phyloP scores from a whole-genome alignment of 805 yeast genomes.

The Jamesozyma piceae region DNA sequence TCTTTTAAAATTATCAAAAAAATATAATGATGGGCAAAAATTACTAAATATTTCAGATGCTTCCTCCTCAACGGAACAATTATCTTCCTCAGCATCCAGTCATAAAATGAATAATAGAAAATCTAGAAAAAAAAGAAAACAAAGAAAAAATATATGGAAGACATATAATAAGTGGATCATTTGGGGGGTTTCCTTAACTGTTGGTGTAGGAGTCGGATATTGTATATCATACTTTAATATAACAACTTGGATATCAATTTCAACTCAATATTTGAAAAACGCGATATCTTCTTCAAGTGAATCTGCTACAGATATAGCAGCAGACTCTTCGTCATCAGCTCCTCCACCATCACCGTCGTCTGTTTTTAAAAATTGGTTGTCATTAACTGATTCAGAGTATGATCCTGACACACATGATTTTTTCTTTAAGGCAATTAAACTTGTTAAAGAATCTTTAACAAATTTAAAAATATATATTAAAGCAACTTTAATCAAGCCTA shows the following conservation, averaged over 20 bases:
- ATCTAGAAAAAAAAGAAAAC: not conserved
- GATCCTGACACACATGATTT: constrained; percentile 3
- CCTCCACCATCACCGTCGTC: not conserved
- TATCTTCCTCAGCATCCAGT: not conserved
- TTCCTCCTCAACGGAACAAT: not conserved
- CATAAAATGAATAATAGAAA: constrained; percentile 1
- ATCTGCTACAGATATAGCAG: too few species aligned
- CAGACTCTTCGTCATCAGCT: not conserved
- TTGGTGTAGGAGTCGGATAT: constrained; percentile 27
- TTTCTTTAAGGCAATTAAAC: not conserved
- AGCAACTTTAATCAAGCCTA: not conserved
- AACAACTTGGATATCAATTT: not conserved
- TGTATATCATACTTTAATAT: constrained; percentile 20
- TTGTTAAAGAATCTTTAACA: not conserved
- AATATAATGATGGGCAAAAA: not conserved
- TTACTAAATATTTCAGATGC: not conserved
- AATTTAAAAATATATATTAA: not conserved
- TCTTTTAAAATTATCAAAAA: not conserved
- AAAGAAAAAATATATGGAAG: not conserved
- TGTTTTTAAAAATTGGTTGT: not conserved
- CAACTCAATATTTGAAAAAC: constrained; percentile 1
- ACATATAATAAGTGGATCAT: constrained; percentile 6
- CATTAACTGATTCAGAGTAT: not conserved
- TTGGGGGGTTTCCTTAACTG: constrained; percentile 24
- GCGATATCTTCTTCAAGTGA: not conserved